phyloP scores from a whole-genome alignment of 2,329 filamentous ascomycete genomes.

The Emergomyces pasteurianus region DNA sequence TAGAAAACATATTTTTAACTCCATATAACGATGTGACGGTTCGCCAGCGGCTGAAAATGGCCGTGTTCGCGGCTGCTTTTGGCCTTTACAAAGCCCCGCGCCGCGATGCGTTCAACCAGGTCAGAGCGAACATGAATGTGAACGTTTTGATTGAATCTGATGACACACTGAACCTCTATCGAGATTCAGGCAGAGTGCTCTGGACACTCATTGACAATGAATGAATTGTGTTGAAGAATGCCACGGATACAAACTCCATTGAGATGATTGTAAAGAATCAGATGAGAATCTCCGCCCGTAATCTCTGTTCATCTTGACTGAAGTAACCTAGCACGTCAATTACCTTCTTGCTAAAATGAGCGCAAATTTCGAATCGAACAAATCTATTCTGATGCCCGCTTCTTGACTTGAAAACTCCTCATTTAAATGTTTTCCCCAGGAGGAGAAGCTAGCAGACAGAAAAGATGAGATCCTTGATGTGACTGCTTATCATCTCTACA shows the following conservation, averaged over 20 bases:
- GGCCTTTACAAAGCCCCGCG: too few species aligned
- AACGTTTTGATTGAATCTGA: neutral
- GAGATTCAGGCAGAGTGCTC: neutral
- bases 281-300: neutral
- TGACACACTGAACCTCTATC: slow-evolving; percentile 2
- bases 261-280: slow-evolving; percentile 1
- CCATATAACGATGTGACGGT: too few species aligned
- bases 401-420: slow-evolving; percentile 1
- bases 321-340: neutral
- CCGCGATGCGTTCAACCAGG: neutral
- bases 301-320: neutral
- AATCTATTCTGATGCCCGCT: neutral
- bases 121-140: neutral
- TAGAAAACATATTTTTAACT: too few species aligned
- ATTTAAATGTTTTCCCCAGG: neutral
- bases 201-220: neutral
- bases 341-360: slow-evolving; percentile 2
- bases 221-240: slow-evolving; percentile 3
- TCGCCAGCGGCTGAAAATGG: too few species aligned
- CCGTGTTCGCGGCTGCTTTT: too few species aligned
- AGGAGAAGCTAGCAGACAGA: neutral
- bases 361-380: neutral
- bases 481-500: slow-evolving; percentile 3
- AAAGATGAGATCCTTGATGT: slow-evolving; percentile 4
- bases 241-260: slow-evolving; percentile 2